phyloP scores from a whole-genome alignment of 257 asterid genomes.

The Nicotiana noctiflora region DNA sequence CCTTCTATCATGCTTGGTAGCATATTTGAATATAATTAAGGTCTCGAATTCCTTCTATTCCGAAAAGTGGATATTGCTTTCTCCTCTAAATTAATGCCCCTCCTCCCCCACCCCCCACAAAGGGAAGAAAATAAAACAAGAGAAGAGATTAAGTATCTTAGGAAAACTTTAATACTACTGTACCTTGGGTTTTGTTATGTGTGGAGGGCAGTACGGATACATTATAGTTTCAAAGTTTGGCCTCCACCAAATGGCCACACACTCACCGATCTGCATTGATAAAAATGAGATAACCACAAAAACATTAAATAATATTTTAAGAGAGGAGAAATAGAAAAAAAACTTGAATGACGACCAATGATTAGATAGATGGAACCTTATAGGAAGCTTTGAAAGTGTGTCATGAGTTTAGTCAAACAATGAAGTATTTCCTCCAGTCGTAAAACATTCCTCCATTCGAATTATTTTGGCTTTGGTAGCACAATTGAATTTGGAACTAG shows the following conservation, averaged over 20 bases:
- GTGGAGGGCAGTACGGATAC: slow-evolving; percentile 98
- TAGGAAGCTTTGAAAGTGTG: not conserved
- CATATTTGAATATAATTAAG: not conserved
- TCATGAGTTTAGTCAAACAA: not conserved
- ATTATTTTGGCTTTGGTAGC: no score
- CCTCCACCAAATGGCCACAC: slow-evolving; percentile 97
- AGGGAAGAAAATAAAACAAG: not conserved
- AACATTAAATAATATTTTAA: not conserved
- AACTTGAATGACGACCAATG: not conserved
- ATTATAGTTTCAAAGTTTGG: slow-evolving; percentile 89
- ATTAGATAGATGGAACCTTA: not conserved
- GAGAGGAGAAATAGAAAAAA: not conserved
- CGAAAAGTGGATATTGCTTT: not conserved
- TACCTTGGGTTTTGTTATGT: slow-evolving; percentile 87
- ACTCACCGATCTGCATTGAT: slow-evolving; percentile 78
- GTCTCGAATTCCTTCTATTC: not conserved
- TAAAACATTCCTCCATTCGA: no score
- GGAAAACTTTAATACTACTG: not conserved
- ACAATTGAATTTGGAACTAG: no score
- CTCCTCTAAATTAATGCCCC: not conserved
- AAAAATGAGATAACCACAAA: not conserved
- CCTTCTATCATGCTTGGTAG: not conserved
- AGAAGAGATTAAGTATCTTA: not conserved
- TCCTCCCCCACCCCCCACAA: not conserved
- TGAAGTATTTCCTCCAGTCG: no score